Conservation (phyloP, 352 stramenopile genomes). For the Blastocystis sp. region DNA sequence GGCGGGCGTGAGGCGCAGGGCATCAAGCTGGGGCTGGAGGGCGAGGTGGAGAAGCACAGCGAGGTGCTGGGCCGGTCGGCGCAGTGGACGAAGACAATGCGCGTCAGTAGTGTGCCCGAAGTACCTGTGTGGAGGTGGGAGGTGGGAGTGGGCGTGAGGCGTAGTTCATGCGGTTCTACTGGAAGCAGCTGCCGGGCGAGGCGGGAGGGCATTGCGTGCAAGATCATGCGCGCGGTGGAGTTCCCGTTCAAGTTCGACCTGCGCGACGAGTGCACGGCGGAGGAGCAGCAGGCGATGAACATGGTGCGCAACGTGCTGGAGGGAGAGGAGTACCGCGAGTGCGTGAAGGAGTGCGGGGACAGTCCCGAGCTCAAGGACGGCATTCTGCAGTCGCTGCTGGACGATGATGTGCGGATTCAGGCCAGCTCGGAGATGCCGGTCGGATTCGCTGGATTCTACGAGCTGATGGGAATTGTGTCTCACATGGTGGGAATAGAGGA, state of each 20-base stretch:
- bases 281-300: slow-evolving; percentile 89
- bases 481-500: background rate
- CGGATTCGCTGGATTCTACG: slow-evolving; percentile 41
- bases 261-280: slow-evolving; percentile 91
- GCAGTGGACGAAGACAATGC: slow-evolving; percentile 89
- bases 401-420: background rate
- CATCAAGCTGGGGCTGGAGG: slow-evolving; percentile 89
- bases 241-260: slow-evolving; percentile 89
- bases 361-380: slow-evolving; percentile 2
- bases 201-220: slow-evolving; percentile 94
- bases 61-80: slow-evolving; percentile 87
- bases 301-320: slow-evolving; percentile 72
- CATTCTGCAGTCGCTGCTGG: slow-evolving; percentile 19
- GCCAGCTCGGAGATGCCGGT: background rate
- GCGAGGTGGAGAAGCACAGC: slow-evolving; percentile 92
- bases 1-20: slow-evolving; percentile 74
- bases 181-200: slow-evolving; percentile 91
- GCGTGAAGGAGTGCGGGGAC: slow-evolving; percentile 22
- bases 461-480: slow-evolving; percentile 30
- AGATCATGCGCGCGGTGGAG: slow-evolving; percentile 93
- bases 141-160: background rate
- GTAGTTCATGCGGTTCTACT: slow-evolving; percentile 94
- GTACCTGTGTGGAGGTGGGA: slow-evolving; percentile 82
- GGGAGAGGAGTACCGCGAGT: slow-evolving; percentile 17
- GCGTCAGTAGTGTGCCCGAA: slow-evolving; percentile 90